Evolutionary conservation across 2,329 filamentous ascomycete species (phyloP).

Genomic region (Decorospora gaudefroyi): DNA sequence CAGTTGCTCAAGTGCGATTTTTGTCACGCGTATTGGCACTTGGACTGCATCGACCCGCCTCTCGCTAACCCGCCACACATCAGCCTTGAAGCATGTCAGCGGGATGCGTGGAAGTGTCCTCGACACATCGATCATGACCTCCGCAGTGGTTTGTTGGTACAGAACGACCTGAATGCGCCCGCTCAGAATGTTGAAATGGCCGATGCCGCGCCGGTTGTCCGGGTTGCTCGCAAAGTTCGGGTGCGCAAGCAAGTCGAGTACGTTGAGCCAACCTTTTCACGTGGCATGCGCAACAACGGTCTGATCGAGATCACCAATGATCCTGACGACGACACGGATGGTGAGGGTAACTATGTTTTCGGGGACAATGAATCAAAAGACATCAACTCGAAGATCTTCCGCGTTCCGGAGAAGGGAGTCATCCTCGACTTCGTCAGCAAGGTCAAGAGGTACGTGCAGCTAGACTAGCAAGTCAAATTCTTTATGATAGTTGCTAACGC

Average conservation of each 20-base stretch:
- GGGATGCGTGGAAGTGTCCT: conserved; percentile 83
- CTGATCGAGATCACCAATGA: conserved; percentile 54
- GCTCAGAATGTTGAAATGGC: conserved; percentile 38
- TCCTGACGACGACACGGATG: conserved; percentile 50
- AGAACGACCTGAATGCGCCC: conserved; percentile 40
- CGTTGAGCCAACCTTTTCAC: conserved; percentile 55
- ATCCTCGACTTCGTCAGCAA: conserved; percentile 65
- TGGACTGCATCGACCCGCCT: conserved; percentile 88
- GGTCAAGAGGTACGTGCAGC: conserved; percentile 53
- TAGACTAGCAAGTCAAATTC: conserved; percentile 6
- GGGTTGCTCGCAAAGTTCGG: conserved; percentile 51
- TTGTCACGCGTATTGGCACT: conserved; percentile 83
- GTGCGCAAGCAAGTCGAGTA: conserved; percentile 56
- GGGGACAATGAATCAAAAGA: conserved; percentile 48
- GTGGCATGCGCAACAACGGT: conserved; percentile 64
- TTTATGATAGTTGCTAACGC: conserved; percentile 20
- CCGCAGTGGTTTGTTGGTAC: conserved; percentile 39
- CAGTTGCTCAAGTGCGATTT: conserved; percentile 85
- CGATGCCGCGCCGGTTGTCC: conserved; percentile 32
- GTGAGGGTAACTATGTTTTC: conserved; percentile 51
- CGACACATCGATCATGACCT: conserved; percentile 81
- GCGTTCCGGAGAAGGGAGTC: conserved; percentile 53
- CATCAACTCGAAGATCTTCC: conserved; percentile 48
- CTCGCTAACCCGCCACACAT: conserved; percentile 73
- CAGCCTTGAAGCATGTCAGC: conserved; percentile 57